Percentiles rank a stretch among this genome's conserved stretches.
Evolutionary conservation across 1,284 basidiomycete species (phyloP).

Genomic region (Exobasidium cylindrosporum): DNA sequence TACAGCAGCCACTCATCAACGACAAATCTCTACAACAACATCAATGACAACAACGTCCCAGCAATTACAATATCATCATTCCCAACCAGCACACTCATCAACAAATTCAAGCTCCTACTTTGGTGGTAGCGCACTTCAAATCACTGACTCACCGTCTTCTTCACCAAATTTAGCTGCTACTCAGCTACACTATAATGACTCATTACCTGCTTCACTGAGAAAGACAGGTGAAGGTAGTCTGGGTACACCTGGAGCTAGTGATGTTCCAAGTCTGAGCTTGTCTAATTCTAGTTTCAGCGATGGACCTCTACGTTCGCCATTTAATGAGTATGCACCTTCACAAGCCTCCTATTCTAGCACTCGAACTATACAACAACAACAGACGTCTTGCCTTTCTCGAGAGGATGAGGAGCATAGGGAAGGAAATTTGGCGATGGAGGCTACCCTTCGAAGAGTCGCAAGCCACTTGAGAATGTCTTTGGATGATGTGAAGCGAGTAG

Average conservation of each 20-base stretch:
- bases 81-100: neutral
- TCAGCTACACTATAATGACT: neutral
- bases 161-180: slow-evolving; percentile 7
- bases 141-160: slow-evolving; percentile 5
- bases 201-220: neutral
- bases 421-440: neutral
- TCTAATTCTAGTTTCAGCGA: slow-evolving; percentile 1
- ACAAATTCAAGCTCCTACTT: slow-evolving; percentile 3
- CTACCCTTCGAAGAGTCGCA: neutral
- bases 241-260: slow-evolving; percentile 8
- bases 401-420: neutral
- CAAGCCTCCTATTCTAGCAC: neutral
- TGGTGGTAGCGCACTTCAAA: slow-evolving; percentile 1
- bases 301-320: neutral
- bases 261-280: slow-evolving; percentile 10
- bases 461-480: neutral
- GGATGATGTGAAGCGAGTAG: neutral
- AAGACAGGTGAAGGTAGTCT: neutral
- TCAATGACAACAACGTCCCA: neutral
- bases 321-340: neutral
- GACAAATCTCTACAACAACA: neutral
- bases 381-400: neutral
- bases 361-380: neutral
- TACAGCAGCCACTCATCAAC: too few species aligned
- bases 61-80: neutral